Percentiles rank a stretch among this genome's conserved stretches.
These are phyloP conservation scores for Hondaea fermentalgiana DNA, from an alignment of 108 stramenopile species.

Conservation along the genomic window DNA sequence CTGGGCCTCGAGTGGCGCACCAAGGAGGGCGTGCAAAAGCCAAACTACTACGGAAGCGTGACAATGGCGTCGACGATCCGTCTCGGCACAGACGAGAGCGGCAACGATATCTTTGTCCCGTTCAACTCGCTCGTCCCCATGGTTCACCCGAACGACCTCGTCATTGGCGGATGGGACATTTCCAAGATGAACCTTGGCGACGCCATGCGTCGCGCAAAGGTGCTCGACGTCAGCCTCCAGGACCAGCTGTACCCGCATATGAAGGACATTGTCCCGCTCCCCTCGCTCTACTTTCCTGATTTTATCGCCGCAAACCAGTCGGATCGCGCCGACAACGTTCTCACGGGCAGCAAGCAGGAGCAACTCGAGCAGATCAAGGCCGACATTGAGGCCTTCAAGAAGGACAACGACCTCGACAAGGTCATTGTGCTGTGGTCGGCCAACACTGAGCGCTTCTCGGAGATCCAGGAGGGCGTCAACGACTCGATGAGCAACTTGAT, in stretches of 20 bases:
- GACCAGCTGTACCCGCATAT: constrained; percentile 79
- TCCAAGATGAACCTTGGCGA: constrained; percentile 74
- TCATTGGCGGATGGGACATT: constrained; percentile 98
- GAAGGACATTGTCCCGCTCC: constrained; percentile 75
- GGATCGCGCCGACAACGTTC: constrained; percentile 86
- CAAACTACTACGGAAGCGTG: constrained; percentile 92
- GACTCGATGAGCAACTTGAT: constrained; percentile 81
- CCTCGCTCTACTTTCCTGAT: constrained; percentile 82
- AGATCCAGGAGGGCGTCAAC: constrained; percentile 81
- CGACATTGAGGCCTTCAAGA: constrained; percentile 86
- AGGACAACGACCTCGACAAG: constrained; percentile 70
- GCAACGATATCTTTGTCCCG: constrained; percentile 78
- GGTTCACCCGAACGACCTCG: constrained; percentile 81
- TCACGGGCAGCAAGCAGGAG: constrained; percentile 78
- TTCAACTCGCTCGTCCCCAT: constrained; percentile 83
- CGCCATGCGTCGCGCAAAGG: constrained; percentile 78
- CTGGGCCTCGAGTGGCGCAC: constrained; percentile 77
- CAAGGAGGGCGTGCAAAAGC: constrained; percentile 69
- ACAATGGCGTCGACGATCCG: constrained; percentile 82
- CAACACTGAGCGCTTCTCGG: constrained; percentile 93
- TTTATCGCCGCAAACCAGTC: constrained; percentile 97
- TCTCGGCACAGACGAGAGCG: constrained; percentile 69
- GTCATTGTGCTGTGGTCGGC: constrained; percentile 94
- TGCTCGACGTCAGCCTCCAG: constrained; percentile 83
- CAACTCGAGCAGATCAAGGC: constrained; percentile 81